phyloP scores from a whole-genome alignment of 345 rosid genomes.

The Sisymbrium irio region DNA sequence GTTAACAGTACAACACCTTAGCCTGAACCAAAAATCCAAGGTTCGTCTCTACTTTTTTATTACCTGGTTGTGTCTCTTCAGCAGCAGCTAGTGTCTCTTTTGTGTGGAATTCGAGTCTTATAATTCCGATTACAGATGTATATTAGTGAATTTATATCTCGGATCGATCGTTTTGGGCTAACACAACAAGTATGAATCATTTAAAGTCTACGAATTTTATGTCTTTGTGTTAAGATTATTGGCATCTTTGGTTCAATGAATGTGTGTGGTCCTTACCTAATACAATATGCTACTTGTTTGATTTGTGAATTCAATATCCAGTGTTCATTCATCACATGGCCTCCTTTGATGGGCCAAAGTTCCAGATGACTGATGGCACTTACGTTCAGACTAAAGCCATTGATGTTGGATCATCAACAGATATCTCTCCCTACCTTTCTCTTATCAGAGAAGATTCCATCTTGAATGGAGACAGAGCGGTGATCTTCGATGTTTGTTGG shows the following conservation, averaged over 20 bases:
- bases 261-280: not conserved
- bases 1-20: not conserved
- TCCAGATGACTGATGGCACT: slow-evolving; percentile 32
- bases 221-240: not conserved
- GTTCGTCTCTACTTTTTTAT: not conserved
- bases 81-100: not conserved
- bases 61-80: not conserved
- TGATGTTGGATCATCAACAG: slow-evolving; percentile 24
- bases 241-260: not conserved
- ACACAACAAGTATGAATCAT: no score
- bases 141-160: not conserved
- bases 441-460: slow-evolving; percentile 29
- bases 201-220: no score
- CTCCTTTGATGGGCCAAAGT: slow-evolving; percentile 33
- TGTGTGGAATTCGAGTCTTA: not conserved
- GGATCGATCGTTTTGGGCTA: not conserved
- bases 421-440: slow-evolving; percentile 30
- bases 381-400: slow-evolving; percentile 31
- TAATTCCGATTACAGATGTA: not conserved
- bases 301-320: not conserved
- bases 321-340: slow-evolving; percentile 14
- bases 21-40: not conserved
- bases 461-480: slow-evolving; percentile 15
- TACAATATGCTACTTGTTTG: not conserved
- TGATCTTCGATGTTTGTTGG: slow-evolving; percentile 30